Percentiles rank a stretch among this genome's conserved stretches.
phyloP scores from a whole-genome alignment of 495 filamentous ascomycete species.

The Aspergillus saccharolyticus region DNA sequence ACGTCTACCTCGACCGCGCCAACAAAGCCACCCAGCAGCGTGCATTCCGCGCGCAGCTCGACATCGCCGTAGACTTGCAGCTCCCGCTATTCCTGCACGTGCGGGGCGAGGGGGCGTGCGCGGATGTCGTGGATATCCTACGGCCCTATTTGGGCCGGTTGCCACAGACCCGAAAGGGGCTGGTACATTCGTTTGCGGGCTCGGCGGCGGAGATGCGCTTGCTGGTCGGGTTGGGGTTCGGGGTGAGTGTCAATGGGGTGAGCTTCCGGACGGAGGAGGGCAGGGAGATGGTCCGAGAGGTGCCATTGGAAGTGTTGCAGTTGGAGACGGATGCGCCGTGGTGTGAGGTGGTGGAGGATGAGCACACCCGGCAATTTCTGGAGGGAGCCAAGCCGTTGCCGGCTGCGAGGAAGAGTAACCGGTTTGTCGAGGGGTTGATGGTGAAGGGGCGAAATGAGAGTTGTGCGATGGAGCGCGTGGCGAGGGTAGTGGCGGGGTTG shows the following conservation, averaged over 20 bases:
- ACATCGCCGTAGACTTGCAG: constrained; percentile 20
- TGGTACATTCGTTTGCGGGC: constrained; percentile 32
- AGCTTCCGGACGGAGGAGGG: constrained; percentile 26
- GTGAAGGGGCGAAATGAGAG: constrained; percentile 31
- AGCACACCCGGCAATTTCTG: constrained; percentile 19
- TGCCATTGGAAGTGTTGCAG: constrained; percentile 26
- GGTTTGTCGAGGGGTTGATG: constrained; percentile 28
- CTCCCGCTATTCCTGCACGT: constrained; percentile 30
- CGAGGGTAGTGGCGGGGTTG: constrained; percentile 26
- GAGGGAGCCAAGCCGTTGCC: constrained; percentile 17
- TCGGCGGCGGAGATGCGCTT: constrained; percentile 25
- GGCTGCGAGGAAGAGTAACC: constrained; percentile 22
- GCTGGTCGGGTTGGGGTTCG: constrained; percentile 24
- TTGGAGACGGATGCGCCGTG: constrained; percentile 34
- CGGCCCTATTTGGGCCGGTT: constrained; percentile 18
- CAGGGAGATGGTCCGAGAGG: constrained; percentile 24
- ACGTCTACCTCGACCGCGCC: constrained; percentile 25
- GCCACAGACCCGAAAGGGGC: constrained; percentile 11
- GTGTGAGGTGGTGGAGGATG: constrained; percentile 26
- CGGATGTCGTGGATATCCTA: constrained; percentile 27
- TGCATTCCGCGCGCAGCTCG: constrained; percentile 25
- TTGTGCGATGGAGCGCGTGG: constrained; percentile 28
- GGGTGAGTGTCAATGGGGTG: constrained; percentile 29
- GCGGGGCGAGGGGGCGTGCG: constrained; percentile 16
- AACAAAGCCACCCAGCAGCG: constrained; percentile 27